These are phyloP conservation scores for Calonectria hongkongensis DNA, from an alignment of 2,329 filamentous ascomycete species.

Conservation along the genomic window DNA sequence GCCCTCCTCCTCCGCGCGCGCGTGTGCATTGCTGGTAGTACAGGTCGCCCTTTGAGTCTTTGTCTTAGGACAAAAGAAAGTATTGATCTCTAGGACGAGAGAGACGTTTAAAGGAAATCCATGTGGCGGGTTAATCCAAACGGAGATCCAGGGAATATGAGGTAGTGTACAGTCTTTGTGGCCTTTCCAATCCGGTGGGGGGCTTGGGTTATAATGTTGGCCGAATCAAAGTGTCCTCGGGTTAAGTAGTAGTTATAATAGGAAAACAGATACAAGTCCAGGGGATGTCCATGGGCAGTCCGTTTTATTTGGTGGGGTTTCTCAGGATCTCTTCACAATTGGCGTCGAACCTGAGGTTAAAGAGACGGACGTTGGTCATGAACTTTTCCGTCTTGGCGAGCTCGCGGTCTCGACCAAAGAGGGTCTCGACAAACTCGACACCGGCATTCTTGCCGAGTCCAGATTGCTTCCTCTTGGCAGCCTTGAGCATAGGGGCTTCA, in stretches of 20 bases:
- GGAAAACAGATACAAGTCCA: constrained; percentile 52
- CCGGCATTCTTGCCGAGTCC: constrained; percentile 92
- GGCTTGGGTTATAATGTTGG: constrained; percentile 45
- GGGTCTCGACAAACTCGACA: constrained; percentile 95
- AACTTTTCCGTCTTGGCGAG: constrained; percentile 92
- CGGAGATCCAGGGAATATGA: constrained; percentile 52
- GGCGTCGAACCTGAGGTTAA: constrained; percentile 95
- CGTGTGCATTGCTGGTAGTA: constrained; percentile 58
- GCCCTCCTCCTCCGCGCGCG: constrained; percentile 52
- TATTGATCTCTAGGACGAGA: constrained; percentile 48
- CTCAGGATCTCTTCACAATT: constrained; percentile 94
- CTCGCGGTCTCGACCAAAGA: constrained; percentile 94
- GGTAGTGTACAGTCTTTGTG: constrained; percentile 56
- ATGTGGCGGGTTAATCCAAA: constrained; percentile 47
- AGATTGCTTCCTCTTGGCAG: constrained; percentile 82
- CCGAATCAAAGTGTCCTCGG: constrained; percentile 50
- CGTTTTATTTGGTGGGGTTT: constrained; percentile 72
- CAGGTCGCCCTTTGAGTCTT: constrained; percentile 57
- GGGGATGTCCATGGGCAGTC: constrained; percentile 50
- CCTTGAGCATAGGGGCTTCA: constrained; percentile 96
- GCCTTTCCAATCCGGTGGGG: constrained; percentile 52
- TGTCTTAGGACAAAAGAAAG: constrained; percentile 55
- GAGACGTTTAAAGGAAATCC: constrained; percentile 54
- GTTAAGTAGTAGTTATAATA: constrained; percentile 42
- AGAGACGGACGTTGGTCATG: constrained; percentile 91